phyloP scores from a whole-genome alignment of 2,329 filamentous ascomycete genomes.

The Geosmithia flava region DNA sequence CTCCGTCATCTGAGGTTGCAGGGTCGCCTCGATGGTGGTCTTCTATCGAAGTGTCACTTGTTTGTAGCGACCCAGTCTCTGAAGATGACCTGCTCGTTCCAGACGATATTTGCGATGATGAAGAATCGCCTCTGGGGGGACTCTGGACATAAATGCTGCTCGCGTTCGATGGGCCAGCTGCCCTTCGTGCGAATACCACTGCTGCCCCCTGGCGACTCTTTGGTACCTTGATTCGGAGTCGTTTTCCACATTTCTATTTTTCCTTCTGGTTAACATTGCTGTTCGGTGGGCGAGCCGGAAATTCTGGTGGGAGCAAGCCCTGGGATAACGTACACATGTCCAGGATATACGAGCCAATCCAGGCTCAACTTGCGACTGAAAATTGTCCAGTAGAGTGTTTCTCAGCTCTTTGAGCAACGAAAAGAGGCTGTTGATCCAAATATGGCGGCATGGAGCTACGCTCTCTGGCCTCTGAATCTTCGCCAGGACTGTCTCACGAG shows the following conservation, averaged over 20 bases:
- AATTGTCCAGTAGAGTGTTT: no score
- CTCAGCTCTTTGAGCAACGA: no score
- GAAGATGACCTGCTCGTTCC: background rate
- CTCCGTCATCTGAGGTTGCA: no score
- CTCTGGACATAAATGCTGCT: slow-evolving; percentile 1
- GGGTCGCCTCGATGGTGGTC: no score
- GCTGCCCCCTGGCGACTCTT: background rate
- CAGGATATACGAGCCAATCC: background rate
- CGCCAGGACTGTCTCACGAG: no score
- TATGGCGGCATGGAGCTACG: no score
- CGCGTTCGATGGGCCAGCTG: background rate
- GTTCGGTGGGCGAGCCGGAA: background rate
- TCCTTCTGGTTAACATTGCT: background rate
- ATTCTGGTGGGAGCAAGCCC: no score
- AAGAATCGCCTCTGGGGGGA: no score
- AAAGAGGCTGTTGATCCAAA: no score
- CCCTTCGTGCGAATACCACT: slow-evolving; percentile 1
- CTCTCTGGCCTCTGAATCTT: no score
- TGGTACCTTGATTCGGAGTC: slow-evolving; percentile 1
- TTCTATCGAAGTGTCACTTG: background rate
- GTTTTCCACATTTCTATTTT: slow-evolving; percentile 3
- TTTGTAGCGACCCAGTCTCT: background rate
- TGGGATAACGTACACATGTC: background rate
- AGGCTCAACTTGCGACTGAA: no score
- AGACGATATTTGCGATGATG: no score